A percentile compares a stretch with the other conserved stretches of the same genome.
Conservation (phyloP, 441 rosid species). For the Erodium moschatum region DNA sequence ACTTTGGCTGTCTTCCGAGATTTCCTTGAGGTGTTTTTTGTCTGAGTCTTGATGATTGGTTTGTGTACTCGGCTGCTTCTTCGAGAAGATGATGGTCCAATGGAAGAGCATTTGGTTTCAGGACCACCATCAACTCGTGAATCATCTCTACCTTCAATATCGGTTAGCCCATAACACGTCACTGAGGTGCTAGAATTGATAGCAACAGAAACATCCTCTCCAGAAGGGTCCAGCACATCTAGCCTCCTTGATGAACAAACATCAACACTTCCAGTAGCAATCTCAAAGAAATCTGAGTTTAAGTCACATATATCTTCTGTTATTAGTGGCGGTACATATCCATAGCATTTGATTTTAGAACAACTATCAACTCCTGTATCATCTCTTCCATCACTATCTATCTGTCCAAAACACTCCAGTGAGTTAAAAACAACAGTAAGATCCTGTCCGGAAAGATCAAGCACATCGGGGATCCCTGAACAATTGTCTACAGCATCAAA, state of each 20-base stretch:
- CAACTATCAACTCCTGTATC: neutral
- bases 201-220: slow-evolving; percentile 16
- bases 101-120: slow-evolving; percentile 30
- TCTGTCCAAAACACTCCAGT: slow-evolving; percentile 3
- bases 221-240: slow-evolving; percentile 21
- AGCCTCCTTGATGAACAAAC: slow-evolving; percentile 28
- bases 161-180: slow-evolving; percentile 26
- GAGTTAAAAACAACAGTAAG: neutral
- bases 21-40: slow-evolving; percentile 37
- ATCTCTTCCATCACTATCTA: neutral
- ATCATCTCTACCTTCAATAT: slow-evolving; percentile 35
- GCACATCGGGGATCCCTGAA: neutral
- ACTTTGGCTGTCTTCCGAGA: slow-evolving; percentile 32
- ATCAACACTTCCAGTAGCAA: slow-evolving; percentile 16
- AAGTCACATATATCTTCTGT: slow-evolving; percentile 23
- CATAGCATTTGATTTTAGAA: neutral
- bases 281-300: slow-evolving; percentile 26
- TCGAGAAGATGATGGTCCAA: slow-evolving; percentile 32
- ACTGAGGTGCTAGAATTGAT: slow-evolving; percentile 28
- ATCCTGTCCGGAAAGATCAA: neutral
- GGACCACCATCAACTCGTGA: slow-evolving; percentile 35
- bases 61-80: slow-evolving; percentile 36
- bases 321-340: neutral
- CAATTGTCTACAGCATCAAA: slow-evolving; percentile 5
- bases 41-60: slow-evolving; percentile 34